Percentiles rank a stretch among this genome's conserved stretches.
Evolutionary conservation across 202 grass and related monocot species (phyloP).

Genomic region (Panicum virgatum): DNA sequence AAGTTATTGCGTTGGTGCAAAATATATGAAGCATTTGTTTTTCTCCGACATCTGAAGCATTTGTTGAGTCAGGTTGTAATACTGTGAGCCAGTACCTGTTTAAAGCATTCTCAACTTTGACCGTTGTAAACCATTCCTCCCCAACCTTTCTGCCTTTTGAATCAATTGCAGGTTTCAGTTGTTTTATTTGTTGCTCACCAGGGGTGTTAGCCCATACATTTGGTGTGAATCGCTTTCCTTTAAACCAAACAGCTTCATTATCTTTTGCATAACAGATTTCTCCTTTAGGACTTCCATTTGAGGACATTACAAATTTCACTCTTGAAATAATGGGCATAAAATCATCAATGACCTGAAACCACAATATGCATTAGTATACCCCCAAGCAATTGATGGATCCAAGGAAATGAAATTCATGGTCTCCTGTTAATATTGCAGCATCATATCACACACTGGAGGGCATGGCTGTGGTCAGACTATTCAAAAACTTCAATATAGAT

Average conservation of each 20-base stretch:
- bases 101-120: slow-evolving; percentile 80
- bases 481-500: slow-evolving; percentile 3
- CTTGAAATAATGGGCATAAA: slow-evolving; percentile 79
- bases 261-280: slow-evolving; percentile 96
- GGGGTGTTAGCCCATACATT: slow-evolving; percentile 74
- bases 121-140: slow-evolving; percentile 94
- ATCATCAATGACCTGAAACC: slow-evolving; percentile 71
- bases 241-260: slow-evolving; percentile 92
- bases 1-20: slow-evolving; percentile 4
- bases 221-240: slow-evolving; percentile 80
- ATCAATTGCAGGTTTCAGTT: slow-evolving; percentile 77
- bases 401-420: slow-evolving; percentile 9
- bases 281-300: slow-evolving; percentile 72
- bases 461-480: background rate
- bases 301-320: slow-evolving; percentile 77
- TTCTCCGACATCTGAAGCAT: background rate
- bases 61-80: slow-evolving; percentile 37
- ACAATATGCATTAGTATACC: slow-evolving; percentile 22
- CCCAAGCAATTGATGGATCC: background rate
- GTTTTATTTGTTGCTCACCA: slow-evolving; percentile 94
- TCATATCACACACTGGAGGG: background rate
- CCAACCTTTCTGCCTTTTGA: slow-evolving; percentile 95
- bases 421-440: slow-evolving; percentile 12
- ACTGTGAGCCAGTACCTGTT: slow-evolving; percentile 53
- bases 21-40: slow-evolving; percentile 19